Conservation (phyloP, 2,329 filamentous ascomycete genomes). For the Trichophyton equinum region DNA sequence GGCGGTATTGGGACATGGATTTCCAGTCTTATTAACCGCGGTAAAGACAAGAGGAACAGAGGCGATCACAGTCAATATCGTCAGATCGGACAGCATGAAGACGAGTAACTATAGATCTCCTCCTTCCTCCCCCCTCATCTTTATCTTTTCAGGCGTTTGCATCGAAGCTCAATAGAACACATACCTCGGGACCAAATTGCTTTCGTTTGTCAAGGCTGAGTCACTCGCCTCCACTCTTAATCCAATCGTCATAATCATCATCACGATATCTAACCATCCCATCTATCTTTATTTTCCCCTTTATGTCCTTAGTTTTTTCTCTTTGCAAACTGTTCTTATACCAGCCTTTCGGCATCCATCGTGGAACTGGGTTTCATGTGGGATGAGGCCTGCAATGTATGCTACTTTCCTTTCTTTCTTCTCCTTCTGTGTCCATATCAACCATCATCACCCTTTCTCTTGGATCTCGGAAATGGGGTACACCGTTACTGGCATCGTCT, state of each 20-base stretch:
- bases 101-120: conserved; percentile 16
- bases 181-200: not conserved
- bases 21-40: conserved; percentile 49
- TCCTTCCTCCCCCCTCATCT: not conserved
- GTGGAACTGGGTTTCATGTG: not conserved
- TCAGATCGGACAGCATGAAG: conserved; percentile 37
- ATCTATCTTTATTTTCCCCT: not conserved
- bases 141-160: not conserved
- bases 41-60: conserved; percentile 27
- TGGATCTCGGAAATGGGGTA: not conserved
- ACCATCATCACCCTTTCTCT: not conserved
- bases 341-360: not conserved
- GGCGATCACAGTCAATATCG: conserved; percentile 32
- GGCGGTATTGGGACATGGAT: conserved; percentile 56
- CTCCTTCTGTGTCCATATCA: conserved; percentile 13
- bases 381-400: not conserved
- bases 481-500: conserved; percentile 9
- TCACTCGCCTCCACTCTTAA: not conserved
- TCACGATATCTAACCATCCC: not conserved
- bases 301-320: not conserved
- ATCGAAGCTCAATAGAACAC: not conserved
- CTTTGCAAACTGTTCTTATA: not conserved
- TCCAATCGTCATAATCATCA: no score
- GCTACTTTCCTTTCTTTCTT: conserved; percentile 8
- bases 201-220: not conserved